Evolutionary conservation across 441 rosid genomes (phyloP).

Genomic region (Sinapis alba): DNA sequence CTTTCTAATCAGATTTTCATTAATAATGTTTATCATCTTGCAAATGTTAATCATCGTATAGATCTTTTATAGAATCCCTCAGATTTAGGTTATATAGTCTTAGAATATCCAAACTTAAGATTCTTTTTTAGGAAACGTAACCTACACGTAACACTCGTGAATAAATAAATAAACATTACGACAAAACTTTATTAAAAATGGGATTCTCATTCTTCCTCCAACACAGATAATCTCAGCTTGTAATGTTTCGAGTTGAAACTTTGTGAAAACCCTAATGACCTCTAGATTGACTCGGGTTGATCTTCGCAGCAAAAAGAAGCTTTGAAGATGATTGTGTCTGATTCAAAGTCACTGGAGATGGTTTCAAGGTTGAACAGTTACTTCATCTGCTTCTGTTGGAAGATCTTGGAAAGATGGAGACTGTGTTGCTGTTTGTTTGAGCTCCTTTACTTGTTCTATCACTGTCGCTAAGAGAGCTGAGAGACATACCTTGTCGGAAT

Average conservation of each 20-base stretch:
- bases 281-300: slow-evolving; percentile 75
- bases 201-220: slow-evolving; percentile 76
- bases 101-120: neutral
- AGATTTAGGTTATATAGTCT: neutral
- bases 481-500: slow-evolving; percentile 74
- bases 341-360: slow-evolving; percentile 9
- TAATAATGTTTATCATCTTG: neutral
- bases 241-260: slow-evolving; percentile 53
- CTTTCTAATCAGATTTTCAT: neutral
- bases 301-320: slow-evolving; percentile 86
- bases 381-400: slow-evolving; percentile 86
- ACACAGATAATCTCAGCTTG: slow-evolving; percentile 68
- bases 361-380: slow-evolving; percentile 57
- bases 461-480: slow-evolving; percentile 77
- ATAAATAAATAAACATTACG: neutral
- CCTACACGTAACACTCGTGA: neutral
- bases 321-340: slow-evolving; percentile 43
- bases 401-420: slow-evolving; percentile 48
- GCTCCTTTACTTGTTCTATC: slow-evolving; percentile 74
- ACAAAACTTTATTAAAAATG: neutral
- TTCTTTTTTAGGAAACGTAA: neutral
- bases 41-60: neutral
- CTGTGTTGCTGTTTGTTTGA: slow-evolving; percentile 65
- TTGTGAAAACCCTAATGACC: slow-evolving; percentile 58
- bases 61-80: neutral